Percentiles rank a stretch among this genome's conserved stretches.
Evolutionary conservation across 2,329 filamentous ascomycete genomes (phyloP).

Genomic region (Macroventuria anomochaeta): DNA sequence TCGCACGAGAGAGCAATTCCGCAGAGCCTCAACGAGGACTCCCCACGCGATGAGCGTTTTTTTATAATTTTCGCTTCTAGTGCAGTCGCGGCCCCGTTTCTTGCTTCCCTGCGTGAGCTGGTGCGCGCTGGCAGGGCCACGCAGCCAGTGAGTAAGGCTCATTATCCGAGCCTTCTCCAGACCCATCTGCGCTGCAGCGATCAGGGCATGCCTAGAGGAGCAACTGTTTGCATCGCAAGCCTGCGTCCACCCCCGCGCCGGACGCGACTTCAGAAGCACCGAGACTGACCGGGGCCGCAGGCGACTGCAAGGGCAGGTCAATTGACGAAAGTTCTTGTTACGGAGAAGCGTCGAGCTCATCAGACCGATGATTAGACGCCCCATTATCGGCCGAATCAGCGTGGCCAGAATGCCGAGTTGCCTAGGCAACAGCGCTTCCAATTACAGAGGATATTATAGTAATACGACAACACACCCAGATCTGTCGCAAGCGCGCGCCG

Average conservation of each 20-base stretch:
- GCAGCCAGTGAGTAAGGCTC: background rate
- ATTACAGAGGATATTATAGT: conserved; percentile 20
- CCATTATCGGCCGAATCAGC: conserved; percentile 17
- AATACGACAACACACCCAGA: conserved; percentile 18
- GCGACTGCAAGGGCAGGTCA: conserved; percentile 5
- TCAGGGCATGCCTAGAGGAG: conserved; percentile 15
- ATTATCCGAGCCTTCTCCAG: conserved; percentile 19
- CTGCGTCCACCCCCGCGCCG: conserved; percentile 20
- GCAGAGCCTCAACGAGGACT: conserved; percentile 22
- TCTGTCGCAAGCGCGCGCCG: conserved; percentile 16
- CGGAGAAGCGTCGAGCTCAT: background rate
- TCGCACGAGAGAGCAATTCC: conserved; percentile 18
- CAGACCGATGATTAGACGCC: conserved; percentile 13
- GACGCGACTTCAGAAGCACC: conserved; percentile 16
- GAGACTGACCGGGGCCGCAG: conserved; percentile 18
- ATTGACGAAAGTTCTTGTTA: background rate
- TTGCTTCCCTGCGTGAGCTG: conserved; percentile 10
- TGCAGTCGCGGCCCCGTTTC: conserved; percentile 10
- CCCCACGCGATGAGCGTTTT: conserved; percentile 22
- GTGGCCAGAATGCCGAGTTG: conserved; percentile 18
- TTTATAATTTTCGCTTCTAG: conserved; percentile 17
- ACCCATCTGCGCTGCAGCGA: conserved; percentile 14
- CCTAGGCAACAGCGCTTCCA: conserved; percentile 20
- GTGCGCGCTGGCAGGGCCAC: background rate
- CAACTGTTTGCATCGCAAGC: conserved; percentile 21